Evolutionary conservation across 2,329 filamentous ascomycete species (phyloP).

Genomic region (Penicillium frequentans): DNA sequence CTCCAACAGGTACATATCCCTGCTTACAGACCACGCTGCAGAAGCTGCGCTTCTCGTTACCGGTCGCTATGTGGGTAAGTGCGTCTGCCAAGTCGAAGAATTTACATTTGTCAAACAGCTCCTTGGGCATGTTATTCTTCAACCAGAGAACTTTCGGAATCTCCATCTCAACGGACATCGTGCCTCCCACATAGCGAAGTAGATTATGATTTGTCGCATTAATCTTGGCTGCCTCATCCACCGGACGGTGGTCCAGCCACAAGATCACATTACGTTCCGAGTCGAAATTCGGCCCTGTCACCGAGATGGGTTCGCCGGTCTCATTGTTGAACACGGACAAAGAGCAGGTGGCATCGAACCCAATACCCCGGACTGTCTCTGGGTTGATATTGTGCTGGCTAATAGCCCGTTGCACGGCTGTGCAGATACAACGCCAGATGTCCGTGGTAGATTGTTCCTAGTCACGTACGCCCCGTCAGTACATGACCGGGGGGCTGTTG

Average conservation of each 20-base stretch:
- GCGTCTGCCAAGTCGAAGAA: constrained; percentile 96
- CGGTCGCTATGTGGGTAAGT: constrained; percentile 90
- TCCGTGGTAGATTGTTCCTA: constrained; percentile 97
- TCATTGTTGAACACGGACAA: constrained; percentile 86
- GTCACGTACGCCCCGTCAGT: background rate
- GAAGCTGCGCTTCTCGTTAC: constrained; percentile 86
- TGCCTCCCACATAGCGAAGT: constrained; percentile 92
- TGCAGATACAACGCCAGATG: constrained; percentile 94
- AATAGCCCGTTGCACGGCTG: constrained; percentile 79
- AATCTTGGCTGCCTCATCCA: constrained; percentile 88
- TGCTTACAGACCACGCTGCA: constrained; percentile 98
- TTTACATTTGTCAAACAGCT: constrained; percentile 88
- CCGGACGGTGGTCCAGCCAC: constrained; percentile 93
- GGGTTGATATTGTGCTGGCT: constrained; percentile 77
- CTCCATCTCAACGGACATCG: constrained; percentile 99
- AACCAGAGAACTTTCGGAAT: constrained; percentile 98
- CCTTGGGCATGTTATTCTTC: constrained; percentile 95
- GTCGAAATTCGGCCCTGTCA: constrained; percentile 84
- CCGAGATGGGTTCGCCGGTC: constrained; percentile 85
- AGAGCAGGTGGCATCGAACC: constrained; percentile 98
- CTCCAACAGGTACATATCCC: constrained; percentile 92
- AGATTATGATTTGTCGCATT: constrained; percentile 91
- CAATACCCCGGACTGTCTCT: constrained; percentile 78
- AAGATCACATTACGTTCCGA: constrained; percentile 93
- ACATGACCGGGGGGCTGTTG: constrained; percentile 14